Evolutionary conservation across 176 grass and related monocot genomes (phyloP), one percentile per base, ranked within the genome.

Genomic region (Microstegium vimineum): DNA sequence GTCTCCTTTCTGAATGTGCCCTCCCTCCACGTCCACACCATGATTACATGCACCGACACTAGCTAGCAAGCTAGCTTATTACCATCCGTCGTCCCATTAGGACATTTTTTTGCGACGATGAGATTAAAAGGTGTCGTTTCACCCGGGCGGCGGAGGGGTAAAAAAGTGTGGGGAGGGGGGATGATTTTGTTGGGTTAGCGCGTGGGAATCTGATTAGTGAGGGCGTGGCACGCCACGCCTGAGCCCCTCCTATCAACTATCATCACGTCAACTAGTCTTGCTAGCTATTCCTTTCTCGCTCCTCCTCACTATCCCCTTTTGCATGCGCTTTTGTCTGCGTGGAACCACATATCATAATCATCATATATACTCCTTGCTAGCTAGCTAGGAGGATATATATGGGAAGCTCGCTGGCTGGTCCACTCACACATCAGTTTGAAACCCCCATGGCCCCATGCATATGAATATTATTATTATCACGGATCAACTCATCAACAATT

Each of bases 121-220:
- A 41, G 38, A 38, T 38, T 2, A 6, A 38, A 38, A 38, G 38
- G 38, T 22, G 18, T 4, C 12, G 3, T 57, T 57, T 57, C 20
- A 57, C 52, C 52, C 52, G n/a, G n/a, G 38, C 63, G 32, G 63
- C 66, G 3, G 3, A 9, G 62, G 65, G 74, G 84, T 77, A 85
- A 62, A 73, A 86, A 89, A 77, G 83, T 16, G 2, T 5, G 28
- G 1, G n/a, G 77, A 6, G 7, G 12, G 12, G 41, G 20, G 87
- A 93, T 90, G 85, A 93, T 93, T 82, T 56, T 76, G 87, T 75
- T 74, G 81, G 88, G 81, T 93, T 87, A 90, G 74, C 82, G 89
- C 87, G 85, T 94, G 94, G 85, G 89, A 94, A 94, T 94, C 94
- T 91, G 84, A 86, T 97, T 94, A 90, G 83, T 89, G 62, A 90